Percentiles rank a stretch among this genome's conserved stretches.
Evolutionary conservation across 2,329 filamentous ascomycete genomes (phyloP).

Genomic region (Aplosporella prunicola): DNA sequence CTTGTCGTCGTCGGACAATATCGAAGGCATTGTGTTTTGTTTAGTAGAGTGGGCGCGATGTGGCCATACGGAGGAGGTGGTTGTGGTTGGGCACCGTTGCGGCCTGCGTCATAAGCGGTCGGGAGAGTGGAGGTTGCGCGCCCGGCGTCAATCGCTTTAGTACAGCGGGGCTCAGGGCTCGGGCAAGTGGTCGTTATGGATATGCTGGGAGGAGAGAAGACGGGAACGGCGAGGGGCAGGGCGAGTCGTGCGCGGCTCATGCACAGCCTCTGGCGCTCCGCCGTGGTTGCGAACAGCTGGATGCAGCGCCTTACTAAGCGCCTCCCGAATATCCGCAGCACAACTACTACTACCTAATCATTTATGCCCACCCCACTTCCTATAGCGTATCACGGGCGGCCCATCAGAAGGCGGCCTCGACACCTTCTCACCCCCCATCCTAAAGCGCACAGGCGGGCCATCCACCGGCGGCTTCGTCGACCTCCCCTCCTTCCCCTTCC

Average conservation of each 20-base stretch:
- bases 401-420: no score
- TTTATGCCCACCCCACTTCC: background rate
- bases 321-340: background rate
- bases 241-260: slow-evolving; percentile 6
- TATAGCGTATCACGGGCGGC: no score
- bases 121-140: slow-evolving; percentile 8
- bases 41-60: background rate
- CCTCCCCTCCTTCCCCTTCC: no score
- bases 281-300: slow-evolving; percentile 7
- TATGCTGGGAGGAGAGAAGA: slow-evolving; percentile 1
- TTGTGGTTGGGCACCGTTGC: slow-evolving; percentile 11
- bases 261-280: slow-evolving; percentile 6
- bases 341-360: no score
- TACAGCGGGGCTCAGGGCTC: no score
- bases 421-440: no score
- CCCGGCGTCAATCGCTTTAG: no score
- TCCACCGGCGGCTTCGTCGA: no score
- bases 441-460: no score
- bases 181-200: slow-evolving; percentile 5
- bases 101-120: slow-evolving; percentile 9
- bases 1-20: slow-evolving; percentile 88
- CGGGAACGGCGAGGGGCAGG: slow-evolving; percentile 1
- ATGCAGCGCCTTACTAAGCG: slow-evolving; percentile 7
- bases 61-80: slow-evolving; percentile 5
- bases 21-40: slow-evolving; percentile 41